A percentile compares a stretch with the other conserved stretches of the same genome.
phyloP scores from a whole-genome alignment of 2,329 filamentous ascomycete species.

The Alternaria longipes region DNA sequence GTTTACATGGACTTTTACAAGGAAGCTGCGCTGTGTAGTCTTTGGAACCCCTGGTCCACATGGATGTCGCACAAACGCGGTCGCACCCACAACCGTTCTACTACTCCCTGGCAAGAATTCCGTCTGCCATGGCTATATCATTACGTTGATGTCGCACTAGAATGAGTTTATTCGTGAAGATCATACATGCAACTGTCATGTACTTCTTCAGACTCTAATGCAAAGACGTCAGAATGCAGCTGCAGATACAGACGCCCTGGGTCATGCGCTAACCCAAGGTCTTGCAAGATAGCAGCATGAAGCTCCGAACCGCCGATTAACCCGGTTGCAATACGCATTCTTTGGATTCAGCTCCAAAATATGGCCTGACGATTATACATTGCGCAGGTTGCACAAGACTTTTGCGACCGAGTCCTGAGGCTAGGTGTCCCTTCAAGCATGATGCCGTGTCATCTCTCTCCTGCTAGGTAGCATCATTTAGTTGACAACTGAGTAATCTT shows the following conservation, averaged over 20 bases:
- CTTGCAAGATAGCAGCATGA: neutral
- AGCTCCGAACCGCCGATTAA: neutral
- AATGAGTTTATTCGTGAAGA: neutral
- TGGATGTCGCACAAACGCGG: neutral
- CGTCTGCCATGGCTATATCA: neutral
- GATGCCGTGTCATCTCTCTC: neutral
- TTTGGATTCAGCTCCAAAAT: neutral
- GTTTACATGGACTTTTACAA: neutral
- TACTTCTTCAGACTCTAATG: neutral
- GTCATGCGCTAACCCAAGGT: neutral
- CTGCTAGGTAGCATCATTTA: neutral
- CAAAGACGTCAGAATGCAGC: neutral
- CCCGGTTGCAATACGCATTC: neutral
- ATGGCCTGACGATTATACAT: neutral
- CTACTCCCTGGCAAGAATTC: neutral
- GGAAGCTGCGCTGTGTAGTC: neutral
- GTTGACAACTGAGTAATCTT: neutral
- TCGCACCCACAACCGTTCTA: neutral
- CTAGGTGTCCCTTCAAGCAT: neutral
- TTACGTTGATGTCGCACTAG: neutral
- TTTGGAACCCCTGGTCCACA: too few species aligned
- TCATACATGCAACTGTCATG: neutral
- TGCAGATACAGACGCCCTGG: neutral
- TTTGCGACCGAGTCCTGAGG: neutral
- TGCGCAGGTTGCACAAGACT: neutral